Evolutionary conservation across 140 eudicot genomes (phyloP).

Genomic region (Ambrosia hybrid): DNA sequence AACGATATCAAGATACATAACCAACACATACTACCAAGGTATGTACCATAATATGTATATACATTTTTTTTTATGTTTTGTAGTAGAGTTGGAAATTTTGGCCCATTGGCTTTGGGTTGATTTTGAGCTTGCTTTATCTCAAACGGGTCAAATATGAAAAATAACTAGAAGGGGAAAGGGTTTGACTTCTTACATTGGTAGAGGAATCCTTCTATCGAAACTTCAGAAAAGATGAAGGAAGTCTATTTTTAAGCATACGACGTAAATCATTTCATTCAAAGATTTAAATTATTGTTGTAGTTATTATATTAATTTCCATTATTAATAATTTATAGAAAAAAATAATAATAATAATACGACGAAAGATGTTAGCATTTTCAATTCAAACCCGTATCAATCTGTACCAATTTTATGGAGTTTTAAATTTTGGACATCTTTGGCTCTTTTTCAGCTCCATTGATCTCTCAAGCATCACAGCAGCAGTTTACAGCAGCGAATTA

Average conservation of each 20-base stretch:
- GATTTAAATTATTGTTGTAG: background rate
- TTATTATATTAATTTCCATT: background rate
- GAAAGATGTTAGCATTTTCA: conserved; percentile 4
- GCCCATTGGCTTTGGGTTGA: background rate
- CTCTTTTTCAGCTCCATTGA: conserved; percentile 70
- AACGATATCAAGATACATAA: conserved; percentile 70
- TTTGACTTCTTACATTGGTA: too few species aligned
- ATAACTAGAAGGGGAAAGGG: background rate
- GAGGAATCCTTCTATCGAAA: too few species aligned
- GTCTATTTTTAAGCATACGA: background rate
- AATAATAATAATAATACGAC: too few species aligned
- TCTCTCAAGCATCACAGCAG: conserved; percentile 76
- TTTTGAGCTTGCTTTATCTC: background rate
- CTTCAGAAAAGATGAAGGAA: too few species aligned
- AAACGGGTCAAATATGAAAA: background rate
- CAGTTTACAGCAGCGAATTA: conserved; percentile 79
- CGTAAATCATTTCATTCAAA: background rate
- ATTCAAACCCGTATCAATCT: too few species aligned
- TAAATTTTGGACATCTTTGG: conserved; percentile 3
- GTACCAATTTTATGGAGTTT: background rate
- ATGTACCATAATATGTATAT: conserved; percentile 8
- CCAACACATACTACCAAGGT: conserved; percentile 90
- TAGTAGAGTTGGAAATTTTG: background rate
- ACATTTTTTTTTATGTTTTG: background rate
- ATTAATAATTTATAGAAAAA: background rate